phyloP scores from a whole-genome alignment of 1,284 basidiomycete species.

The Fomes fomentarius region DNA sequence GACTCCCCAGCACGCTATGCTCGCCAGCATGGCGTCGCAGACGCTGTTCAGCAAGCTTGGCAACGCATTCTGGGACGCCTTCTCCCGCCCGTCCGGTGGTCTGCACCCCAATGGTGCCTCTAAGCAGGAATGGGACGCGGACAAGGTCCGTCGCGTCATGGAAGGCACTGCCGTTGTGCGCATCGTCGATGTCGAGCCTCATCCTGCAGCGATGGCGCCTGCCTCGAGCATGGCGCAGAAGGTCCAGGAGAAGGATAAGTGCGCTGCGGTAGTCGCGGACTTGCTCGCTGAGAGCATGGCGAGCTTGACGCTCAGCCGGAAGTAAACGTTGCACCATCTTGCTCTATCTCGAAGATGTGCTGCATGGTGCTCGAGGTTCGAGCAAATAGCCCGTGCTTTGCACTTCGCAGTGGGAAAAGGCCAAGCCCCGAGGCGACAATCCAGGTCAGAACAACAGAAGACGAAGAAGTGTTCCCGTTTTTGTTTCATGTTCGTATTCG shows the following conservation, averaged over 20 bases:
- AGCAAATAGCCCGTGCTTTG: no score
- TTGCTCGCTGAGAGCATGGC: constrained; percentile 67
- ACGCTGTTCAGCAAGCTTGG: constrained; percentile 70
- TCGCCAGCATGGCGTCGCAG: constrained; percentile 71
- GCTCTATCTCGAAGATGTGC: no score
- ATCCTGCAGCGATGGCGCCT: constrained; percentile 8
- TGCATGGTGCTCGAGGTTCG: no score
- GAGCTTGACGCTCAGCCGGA: constrained; percentile 59
- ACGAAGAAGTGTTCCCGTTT: constrained; percentile 5
- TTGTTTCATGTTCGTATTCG: constrained; percentile 8
- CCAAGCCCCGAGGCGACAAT: neutral
- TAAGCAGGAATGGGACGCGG: constrained; percentile 59
- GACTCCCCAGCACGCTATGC: constrained; percentile 50
- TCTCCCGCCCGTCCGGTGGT: constrained; percentile 48
- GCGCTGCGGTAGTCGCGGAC: constrained; percentile 40
- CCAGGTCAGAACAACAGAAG: neutral
- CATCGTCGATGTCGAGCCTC: constrained; percentile 70
- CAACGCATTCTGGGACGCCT: constrained; percentile 81
- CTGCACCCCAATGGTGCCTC: constrained; percentile 28
- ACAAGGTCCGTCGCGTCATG: constrained; percentile 76
- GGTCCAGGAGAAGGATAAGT: constrained; percentile 26
- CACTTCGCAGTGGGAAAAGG: neutral
- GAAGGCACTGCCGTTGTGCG: constrained; percentile 76
- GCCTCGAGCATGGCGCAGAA: constrained; percentile 1
- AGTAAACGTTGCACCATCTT: constrained; percentile 1